Percentiles rank a stretch among this genome's conserved stretches.
Conservation (phyloP, 352 stramenopile genomes). For the Globisporangium polare region DNA sequence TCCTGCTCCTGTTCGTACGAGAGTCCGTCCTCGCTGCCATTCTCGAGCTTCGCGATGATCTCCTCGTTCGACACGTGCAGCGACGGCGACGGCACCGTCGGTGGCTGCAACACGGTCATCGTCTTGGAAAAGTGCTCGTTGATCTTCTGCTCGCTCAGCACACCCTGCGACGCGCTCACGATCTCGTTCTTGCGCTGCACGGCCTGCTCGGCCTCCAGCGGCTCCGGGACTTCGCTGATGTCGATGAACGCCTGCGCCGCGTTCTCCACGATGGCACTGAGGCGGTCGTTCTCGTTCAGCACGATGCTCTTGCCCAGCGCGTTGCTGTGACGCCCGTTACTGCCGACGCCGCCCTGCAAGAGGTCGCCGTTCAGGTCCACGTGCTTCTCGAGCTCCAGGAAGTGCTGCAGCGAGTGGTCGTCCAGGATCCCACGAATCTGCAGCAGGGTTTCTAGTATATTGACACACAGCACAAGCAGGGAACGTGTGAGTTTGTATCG, state of each 20-base stretch:
- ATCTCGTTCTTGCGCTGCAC: slow-evolving; percentile 79
- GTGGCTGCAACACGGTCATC: slow-evolving; percentile 40
- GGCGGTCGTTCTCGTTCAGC: slow-evolving; percentile 71
- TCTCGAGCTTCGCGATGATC: slow-evolving; percentile 47
- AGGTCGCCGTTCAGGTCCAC: slow-evolving; percentile 59
- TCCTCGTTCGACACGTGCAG: slow-evolving; percentile 29
- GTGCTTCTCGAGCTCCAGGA: slow-evolving; percentile 78
- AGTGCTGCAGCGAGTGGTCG: slow-evolving; percentile 72
- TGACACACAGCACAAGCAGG: background rate
- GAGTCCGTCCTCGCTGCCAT: slow-evolving; percentile 29
- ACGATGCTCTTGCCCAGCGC: slow-evolving; percentile 48
- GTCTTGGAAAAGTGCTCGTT: slow-evolving; percentile 44
- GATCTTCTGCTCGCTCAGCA: slow-evolving; percentile 53
- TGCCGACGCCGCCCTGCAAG: slow-evolving; percentile 27
- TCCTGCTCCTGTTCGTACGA: slow-evolving; percentile 63
- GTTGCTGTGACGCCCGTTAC: slow-evolving; percentile 46
- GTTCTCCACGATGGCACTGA: slow-evolving; percentile 74
- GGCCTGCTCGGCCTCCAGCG: slow-evolving; percentile 71
- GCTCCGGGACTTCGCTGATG: slow-evolving; percentile 76
- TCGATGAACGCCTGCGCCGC: slow-evolving; percentile 79
- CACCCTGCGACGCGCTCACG: slow-evolving; percentile 38
- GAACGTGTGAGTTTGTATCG: background rate
- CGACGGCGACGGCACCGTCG: slow-evolving; percentile 20
- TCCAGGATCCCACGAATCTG: slow-evolving; percentile 71
- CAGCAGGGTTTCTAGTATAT: slow-evolving; percentile 39